These are phyloP conservation scores for Lactarius hatsudake DNA, from an alignment of 768 basidiomycete species.

Conservation along the genomic window DNA sequence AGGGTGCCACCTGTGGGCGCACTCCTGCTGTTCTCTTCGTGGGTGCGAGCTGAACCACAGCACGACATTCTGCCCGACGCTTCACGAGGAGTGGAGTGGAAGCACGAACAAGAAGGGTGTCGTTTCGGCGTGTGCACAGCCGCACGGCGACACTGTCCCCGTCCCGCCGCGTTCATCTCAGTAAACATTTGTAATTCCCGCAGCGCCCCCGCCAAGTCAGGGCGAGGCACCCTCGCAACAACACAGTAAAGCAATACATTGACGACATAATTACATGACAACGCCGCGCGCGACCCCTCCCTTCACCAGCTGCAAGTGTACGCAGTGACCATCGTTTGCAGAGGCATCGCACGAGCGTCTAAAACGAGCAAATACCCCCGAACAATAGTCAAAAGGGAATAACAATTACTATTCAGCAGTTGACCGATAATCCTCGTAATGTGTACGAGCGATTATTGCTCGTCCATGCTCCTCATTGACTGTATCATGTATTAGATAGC, in stretches of 20 bases:
- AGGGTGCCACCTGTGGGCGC: conserved; percentile 27
- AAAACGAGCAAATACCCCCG: background rate
- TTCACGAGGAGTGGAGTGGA: background rate
- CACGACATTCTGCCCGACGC: conserved; percentile 60
- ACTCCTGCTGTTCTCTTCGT: conserved; percentile 38
- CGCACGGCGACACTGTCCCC: background rate
- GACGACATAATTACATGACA: background rate
- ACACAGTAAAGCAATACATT: too few species aligned
- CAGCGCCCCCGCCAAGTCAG: background rate
- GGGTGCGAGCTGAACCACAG: conserved; percentile 43
- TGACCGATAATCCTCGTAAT: too few species aligned
- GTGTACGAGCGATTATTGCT: background rate
- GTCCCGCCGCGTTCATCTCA: background rate
- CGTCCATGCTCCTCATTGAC: background rate
- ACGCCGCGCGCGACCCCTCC: background rate
- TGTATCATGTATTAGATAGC: background rate
- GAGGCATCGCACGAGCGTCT: background rate
- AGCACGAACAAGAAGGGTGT: background rate
- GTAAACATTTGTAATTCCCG: background rate
- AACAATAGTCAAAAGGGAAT: background rate
- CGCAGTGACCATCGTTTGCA: background rate
- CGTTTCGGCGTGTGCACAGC: background rate
- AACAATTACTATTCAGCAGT: background rate
- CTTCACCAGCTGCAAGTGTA: background rate
- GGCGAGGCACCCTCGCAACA: background rate